phyloP scores from a whole-genome alignment of 2,329 filamentous ascomycete genomes.

The Zymoseptoria ardabiliae region DNA sequence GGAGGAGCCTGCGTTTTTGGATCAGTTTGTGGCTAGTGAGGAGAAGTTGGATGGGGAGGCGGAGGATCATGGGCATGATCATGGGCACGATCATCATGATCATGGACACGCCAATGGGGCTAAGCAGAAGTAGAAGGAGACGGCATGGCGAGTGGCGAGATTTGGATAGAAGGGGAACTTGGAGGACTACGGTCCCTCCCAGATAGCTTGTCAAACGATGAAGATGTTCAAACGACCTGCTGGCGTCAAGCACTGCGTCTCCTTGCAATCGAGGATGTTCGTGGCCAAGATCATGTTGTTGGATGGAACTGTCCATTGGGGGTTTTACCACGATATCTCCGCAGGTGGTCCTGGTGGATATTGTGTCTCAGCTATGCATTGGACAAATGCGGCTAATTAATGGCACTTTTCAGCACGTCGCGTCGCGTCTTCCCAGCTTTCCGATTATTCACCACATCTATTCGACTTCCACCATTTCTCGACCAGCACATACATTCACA shows the following conservation, averaged over 20 bases:
- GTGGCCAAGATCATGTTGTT: too few relatives aligned
- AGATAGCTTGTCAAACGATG: too few relatives aligned
- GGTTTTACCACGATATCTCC: not conserved
- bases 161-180: too few relatives aligned
- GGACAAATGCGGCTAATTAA: not conserved
- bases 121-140: conserved; percentile 15
- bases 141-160: too few relatives aligned
- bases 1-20: conserved; percentile 48
- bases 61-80: conserved; percentile 2
- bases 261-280: too few relatives aligned
- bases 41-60: conserved; percentile 13
- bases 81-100: conserved; percentile 23
- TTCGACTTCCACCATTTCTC: not conserved
- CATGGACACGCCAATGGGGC: conserved; percentile 19
- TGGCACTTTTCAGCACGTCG: too few relatives aligned
- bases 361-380: not conserved
- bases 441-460: not conserved
- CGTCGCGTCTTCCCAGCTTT: not conserved
- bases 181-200: too few relatives aligned
- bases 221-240: too few relatives aligned
- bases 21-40: conserved; percentile 51
- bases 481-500: conserved; percentile 3
- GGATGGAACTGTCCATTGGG: too few relatives aligned
- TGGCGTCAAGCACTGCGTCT: too few relatives aligned
- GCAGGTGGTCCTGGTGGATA: not conserved